A percentile compares a stretch with the other conserved stretches of the same genome.
Conservation (phyloP, 2,329 filamentous ascomycete genomes). For the Zarea fungicola region DNA sequence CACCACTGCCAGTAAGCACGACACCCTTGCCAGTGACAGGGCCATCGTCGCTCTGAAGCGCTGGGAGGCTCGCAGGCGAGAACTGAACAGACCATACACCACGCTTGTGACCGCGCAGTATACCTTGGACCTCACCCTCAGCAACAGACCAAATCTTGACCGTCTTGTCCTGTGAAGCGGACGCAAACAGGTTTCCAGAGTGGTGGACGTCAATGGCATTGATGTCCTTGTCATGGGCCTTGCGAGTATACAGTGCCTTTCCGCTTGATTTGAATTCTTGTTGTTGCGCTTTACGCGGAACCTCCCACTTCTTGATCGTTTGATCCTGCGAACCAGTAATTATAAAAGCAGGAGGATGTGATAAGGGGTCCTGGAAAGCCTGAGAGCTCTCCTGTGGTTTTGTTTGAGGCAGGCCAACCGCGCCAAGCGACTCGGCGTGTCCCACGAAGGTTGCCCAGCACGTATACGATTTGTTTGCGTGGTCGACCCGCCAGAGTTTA, state of each 20-base stretch:
- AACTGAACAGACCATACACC: conserved; percentile 97
- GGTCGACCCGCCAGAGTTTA: conserved; percentile 82
- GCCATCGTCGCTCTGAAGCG: conserved; percentile 66
- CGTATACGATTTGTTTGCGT: conserved; percentile 65
- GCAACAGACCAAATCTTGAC: conserved; percentile 95
- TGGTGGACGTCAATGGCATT: conserved; percentile 85
- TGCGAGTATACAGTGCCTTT: conserved; percentile 76
- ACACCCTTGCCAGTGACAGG: conserved; percentile 73
- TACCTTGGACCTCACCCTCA: conserved; percentile 84
- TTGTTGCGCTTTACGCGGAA: conserved; percentile 51
- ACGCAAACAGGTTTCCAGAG: conserved; percentile 76
- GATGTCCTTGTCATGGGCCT: conserved; percentile 98
- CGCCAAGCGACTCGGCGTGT: conserved; percentile 89
- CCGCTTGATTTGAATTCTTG: conserved; percentile 46
- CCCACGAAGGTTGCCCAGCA: conserved; percentile 81
- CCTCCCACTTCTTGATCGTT: conserved; percentile 92
- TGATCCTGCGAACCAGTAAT: conserved; percentile 93
- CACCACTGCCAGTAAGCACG: conserved; percentile 84
- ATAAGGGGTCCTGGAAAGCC: conserved; percentile 67
- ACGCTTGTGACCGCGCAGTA: conserved; percentile 85
- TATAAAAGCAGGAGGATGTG: conserved; percentile 75
- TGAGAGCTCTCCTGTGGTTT: conserved; percentile 63
- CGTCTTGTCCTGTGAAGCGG: conserved; percentile 91
- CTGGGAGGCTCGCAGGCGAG: conserved; percentile 70
- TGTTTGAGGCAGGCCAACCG: conserved; percentile 73